A percentile compares a stretch with the other conserved stretches of the same genome.
Conservation (phyloP, 352 stramenopile species). For the Plasmopara muralis region DNA sequence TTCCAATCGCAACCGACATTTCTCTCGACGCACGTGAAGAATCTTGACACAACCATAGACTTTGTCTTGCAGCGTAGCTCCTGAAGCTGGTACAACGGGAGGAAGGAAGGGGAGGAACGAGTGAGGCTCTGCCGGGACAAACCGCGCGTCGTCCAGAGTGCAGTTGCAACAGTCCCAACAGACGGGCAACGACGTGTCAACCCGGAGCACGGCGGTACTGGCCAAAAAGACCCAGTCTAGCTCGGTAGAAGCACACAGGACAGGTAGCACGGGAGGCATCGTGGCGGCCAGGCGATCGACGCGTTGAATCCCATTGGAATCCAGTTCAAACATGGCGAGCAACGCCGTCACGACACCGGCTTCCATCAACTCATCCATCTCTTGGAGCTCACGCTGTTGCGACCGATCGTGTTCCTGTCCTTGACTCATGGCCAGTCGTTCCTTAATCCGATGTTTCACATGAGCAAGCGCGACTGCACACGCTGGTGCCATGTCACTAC, state of each 20-base stretch:
- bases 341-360: slow-evolving; percentile 62
- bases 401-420: slow-evolving; percentile 13
- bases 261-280: slow-evolving; percentile 38
- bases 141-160: slow-evolving; percentile 59
- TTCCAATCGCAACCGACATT: slow-evolving; percentile 53
- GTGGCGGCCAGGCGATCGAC: slow-evolving; percentile 56
- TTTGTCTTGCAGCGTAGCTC: slow-evolving; percentile 59
- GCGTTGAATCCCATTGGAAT: slow-evolving; percentile 54
- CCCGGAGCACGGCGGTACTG: slow-evolving; percentile 32
- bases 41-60: slow-evolving; percentile 62
- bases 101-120: slow-evolving; percentile 42
- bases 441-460: slow-evolving; percentile 68
- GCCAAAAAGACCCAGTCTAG: slow-evolving; percentile 53
- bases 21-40: slow-evolving; percentile 50
- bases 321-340: slow-evolving; percentile 73
- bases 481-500: slow-evolving; percentile 52
- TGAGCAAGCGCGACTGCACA: slow-evolving; percentile 68
- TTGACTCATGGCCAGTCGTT: slow-evolving; percentile 25
- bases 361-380: slow-evolving; percentile 55
- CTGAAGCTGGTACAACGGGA: slow-evolving; percentile 38
- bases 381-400: slow-evolving; percentile 13
- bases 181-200: slow-evolving; percentile 43
- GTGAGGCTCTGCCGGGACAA: slow-evolving; percentile 55
- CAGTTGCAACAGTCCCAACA: slow-evolving; percentile 70
- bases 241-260: slow-evolving; percentile 25